phyloP scores from a whole-genome alignment of 1,139 yeast species.

The Pichia sp. region DNA sequence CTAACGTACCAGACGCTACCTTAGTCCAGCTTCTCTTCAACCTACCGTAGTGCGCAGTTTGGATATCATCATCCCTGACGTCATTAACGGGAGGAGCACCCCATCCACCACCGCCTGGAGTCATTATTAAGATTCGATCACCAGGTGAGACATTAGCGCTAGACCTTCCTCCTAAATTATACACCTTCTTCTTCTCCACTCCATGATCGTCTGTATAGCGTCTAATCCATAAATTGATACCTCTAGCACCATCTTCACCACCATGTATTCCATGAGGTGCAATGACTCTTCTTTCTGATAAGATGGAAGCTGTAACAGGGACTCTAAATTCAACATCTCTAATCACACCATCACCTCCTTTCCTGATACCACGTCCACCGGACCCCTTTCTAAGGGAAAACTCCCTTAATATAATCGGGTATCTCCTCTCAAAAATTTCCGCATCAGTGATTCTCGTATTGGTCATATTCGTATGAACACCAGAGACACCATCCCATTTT shows the following conservation, averaged over 20 bases:
- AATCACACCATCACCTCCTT: constrained; percentile 33
- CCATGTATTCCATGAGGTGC: constrained; percentile 33
- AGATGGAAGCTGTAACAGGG: constrained; percentile 29
- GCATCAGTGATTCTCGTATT: constrained; percentile 35
- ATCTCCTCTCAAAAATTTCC: constrained; percentile 33
- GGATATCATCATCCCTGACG: too few species aligned
- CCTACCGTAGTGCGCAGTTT: too few species aligned
- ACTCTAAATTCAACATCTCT: constrained; percentile 32
- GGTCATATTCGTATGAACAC: constrained; percentile 43
- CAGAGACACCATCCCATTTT: constrained; percentile 32
- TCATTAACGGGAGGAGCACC: too few species aligned
- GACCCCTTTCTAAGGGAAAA: constrained; percentile 26
- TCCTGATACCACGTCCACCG: constrained; percentile 29
- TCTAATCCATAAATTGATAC: constrained; percentile 33
- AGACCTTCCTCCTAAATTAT: constrained; percentile 26
- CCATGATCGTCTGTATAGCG: constrained; percentile 16
- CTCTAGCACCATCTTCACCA: constrained; percentile 34
- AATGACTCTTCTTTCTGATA: constrained; percentile 31
- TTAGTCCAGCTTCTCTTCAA: constrained; percentile 3
- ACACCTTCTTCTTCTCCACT: constrained; percentile 14
- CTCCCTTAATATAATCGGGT: constrained; percentile 31
- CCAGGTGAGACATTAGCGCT: constrained; percentile 31
- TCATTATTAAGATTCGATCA: constrained; percentile 36
- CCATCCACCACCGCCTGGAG: constrained; percentile 51
- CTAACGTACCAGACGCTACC: constrained; percentile 21